These are phyloP conservation scores for Apiosordaria backusii DNA, from an alignment of 495 filamentous ascomycete species.

Conservation along the genomic window DNA sequence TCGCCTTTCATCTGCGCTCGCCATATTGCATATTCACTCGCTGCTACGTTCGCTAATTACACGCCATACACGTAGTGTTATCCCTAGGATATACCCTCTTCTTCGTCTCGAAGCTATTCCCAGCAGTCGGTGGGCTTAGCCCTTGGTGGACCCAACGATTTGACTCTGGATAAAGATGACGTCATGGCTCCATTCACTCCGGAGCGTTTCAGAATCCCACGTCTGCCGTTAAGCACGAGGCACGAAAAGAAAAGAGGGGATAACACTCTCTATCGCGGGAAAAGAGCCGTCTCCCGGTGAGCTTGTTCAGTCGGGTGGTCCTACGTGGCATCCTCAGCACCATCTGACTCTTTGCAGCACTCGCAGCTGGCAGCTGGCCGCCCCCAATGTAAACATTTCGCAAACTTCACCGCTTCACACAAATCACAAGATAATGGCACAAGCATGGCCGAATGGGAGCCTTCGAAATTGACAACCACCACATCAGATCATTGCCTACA, in stretches of 20 bases:
- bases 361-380: too few relatives aligned
- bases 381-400: not conserved
- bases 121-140: not conserved
- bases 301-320: not conserved
- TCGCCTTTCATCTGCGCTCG: not conserved
- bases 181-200: not conserved
- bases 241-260: not conserved
- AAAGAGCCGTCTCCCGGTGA: not conserved
- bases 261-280: not conserved
- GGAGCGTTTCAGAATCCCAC: not conserved
- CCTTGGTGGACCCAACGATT: not conserved
- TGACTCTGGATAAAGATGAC: not conserved
- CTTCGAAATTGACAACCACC: slow-evolving; percentile 1
- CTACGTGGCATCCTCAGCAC: not conserved
- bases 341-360: too few relatives aligned
- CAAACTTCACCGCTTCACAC: not conserved
- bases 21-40: not conserved
- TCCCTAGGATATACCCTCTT: not conserved
- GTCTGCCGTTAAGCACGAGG: not conserved
- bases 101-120: not conserved
- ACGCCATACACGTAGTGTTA: not conserved
- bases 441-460: not conserved
- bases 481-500: not conserved
- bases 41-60: not conserved
- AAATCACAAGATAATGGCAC: not conserved